Evolutionary conservation across 768 basidiomycete species (phyloP), one percentile per base, ranked within the genome.

Genomic region (Mycena maculata): DNA sequence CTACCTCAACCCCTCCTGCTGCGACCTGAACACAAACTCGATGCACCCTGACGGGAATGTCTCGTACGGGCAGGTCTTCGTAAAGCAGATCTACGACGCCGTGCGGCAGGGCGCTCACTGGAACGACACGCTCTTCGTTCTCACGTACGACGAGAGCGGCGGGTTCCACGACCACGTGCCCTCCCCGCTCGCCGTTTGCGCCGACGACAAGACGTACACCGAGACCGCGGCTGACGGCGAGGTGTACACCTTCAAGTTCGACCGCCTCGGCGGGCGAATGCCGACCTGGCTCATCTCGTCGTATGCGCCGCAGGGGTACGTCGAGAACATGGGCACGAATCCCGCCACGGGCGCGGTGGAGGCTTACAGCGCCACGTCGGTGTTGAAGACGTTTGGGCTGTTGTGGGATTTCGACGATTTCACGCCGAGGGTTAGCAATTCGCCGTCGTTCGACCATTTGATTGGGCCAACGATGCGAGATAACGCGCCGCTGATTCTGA

Each of bases 81-180:
- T 76, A 39, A 77, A 77, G 66, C 67, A 74, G 58, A 63, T 79
- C 41, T 76, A 76, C 69, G 76, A 79, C 27, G 76, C 78, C 20
- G 49, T 79, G 33, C 65, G 78, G 22, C 63, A 70, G 41, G 65
- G 71, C 16, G 73, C 75, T 6, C 74, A 76, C 41, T 79, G 78
- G 78, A 44, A 68, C 10, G 67, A 76, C 54, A 78, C 74, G 2
- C 67, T 79, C 41, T 68, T 78, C 58, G 27, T 79, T 57, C 23
- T 79, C 67, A 76, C 76, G 44, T 78, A 74, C 67, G 78, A 79
- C 52, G 78, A 79, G 58, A 68, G 69, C 52, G 78, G 78, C 41
- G 78, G 78, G 3, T 79, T 77, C 71, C 71, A 68, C 48, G 78
- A 79, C 62, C 78, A 78, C 71, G 78, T 79, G 48, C 68, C 77